Base-by-base conservation (phyloP, 805 yeast species). In the Tetrapisispora phaffii region DNA sequence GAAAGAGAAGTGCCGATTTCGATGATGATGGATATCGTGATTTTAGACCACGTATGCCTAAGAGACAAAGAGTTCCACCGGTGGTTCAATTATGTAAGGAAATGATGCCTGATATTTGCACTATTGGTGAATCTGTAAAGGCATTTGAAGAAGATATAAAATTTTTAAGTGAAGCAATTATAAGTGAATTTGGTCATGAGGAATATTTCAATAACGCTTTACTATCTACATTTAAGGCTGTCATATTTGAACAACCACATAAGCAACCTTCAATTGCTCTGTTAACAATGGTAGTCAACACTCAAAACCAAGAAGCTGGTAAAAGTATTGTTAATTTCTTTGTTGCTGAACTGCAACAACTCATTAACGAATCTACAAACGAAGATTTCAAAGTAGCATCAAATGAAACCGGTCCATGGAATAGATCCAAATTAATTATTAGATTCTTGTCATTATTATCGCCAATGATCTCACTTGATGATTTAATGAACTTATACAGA, bases 191-290 rank as follows among this genome's bases (percentile, higher is more conserved):
- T 55, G 85, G 76, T 51, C 73, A 71, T 50, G 80, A 80, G 45
- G 80, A 76, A 47, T 71, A 71, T 42, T 75, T 82, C 50, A 71
- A 85, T 47, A 66, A 65, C 29, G 76, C 82, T 3, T 67, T 85
- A 19, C 65, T 85, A 47, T 71, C 73, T 41, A 83, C 85, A 2
- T 58, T 88, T 22, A 73, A 74, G 44, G 85, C 95, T 2, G 74
- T 85, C 37, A 71, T 82, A 10, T 65, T 76, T 24, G 97, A 93
- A 63, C 96, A 90, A 63, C 97, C 99, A 0, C 95, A 89, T 50
- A 93, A 89, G 60, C 75, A 82, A 47, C 77, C 81, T 13, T 75
- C 80, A n/a, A 63, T 90, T 46, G 75, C 87, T 23, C 77, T 80
- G 8, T 69, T 87, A 51, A 66, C 88, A 5, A 73, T 81, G 55